Conservation (phyloP, 1,139 yeast species). For the Protomyces inundatus region DNA sequence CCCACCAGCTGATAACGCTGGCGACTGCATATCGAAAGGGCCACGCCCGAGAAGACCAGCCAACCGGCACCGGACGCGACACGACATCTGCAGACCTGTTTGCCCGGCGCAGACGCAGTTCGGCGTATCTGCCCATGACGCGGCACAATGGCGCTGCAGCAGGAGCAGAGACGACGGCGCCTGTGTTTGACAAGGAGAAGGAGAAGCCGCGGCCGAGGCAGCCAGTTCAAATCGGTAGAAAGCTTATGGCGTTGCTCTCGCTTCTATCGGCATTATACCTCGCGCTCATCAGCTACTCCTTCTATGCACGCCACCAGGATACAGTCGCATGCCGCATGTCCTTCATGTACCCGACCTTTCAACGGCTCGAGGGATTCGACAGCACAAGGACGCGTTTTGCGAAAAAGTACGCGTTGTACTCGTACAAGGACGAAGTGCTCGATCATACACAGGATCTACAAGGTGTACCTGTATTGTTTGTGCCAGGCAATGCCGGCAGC, state of each 20-base stretch:
- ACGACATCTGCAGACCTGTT: too few relatives aligned
- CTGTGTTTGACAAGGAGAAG: too few relatives aligned
- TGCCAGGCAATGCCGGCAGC: conserved; percentile 97
- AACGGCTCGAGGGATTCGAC: conserved; percentile 67
- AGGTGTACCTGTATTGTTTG: conserved; percentile 84
- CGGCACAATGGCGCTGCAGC: too few relatives aligned
- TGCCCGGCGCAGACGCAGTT: too few relatives aligned
- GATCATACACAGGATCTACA: conserved; percentile 43
- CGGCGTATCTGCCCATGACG: too few relatives aligned
- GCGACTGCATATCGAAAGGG: too few relatives aligned
- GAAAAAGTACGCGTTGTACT: conserved; percentile 68
- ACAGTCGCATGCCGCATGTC: conserved; percentile 34
- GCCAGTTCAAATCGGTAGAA: too few relatives aligned
- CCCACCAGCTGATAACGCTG: too few relatives aligned
- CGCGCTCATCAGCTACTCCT: conserved; percentile 27
- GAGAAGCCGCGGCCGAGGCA: too few relatives aligned
- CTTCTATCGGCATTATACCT: conserved; percentile 2
- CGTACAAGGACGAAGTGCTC: conserved; percentile 60
- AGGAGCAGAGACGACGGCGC: too few relatives aligned
- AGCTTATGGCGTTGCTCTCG: not conserved
- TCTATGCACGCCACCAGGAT: conserved; percentile 32
- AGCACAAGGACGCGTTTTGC: conserved; percentile 66
- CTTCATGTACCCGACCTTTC: conserved; percentile 56
- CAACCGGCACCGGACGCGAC: too few relatives aligned
- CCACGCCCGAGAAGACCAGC: too few relatives aligned